Percentiles rank a stretch among this genome's conserved stretches.
Evolutionary conservation across 2,329 filamentous ascomycete genomes (phyloP).

Genomic region (Pseudocercospora fijiensis): DNA sequence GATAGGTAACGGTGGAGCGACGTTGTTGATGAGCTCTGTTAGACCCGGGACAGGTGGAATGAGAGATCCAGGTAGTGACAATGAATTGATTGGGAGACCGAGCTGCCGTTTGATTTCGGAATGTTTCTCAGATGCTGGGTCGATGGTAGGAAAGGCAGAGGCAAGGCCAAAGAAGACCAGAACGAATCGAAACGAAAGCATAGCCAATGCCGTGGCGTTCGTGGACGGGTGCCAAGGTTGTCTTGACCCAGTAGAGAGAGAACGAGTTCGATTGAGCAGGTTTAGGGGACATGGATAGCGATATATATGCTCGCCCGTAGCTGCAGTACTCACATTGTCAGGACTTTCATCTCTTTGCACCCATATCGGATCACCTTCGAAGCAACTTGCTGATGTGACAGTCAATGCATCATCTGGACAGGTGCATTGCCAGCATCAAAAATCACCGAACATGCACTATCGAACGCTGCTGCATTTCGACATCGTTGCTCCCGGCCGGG

Average conservation of each 20-base stretch:
- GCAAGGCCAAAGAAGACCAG: not conserved
- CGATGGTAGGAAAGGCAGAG: not conserved
- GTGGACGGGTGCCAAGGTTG: not conserved
- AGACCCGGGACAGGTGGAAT: slow-evolving; percentile 61
- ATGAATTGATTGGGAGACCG: not conserved
- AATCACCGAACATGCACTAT: not conserved
- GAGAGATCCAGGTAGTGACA: slow-evolving; percentile 42
- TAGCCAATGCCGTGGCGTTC: not conserved
- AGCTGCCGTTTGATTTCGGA: not conserved
- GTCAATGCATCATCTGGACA: not conserved
- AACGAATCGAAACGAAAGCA: not conserved
- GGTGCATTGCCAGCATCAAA: not conserved
- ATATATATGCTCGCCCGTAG: not conserved
- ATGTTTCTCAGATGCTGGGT: not conserved
- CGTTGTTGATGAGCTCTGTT: slow-evolving; percentile 55
- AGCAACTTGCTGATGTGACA: not conserved
- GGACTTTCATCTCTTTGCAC: not conserved
- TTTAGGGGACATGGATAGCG: not conserved
- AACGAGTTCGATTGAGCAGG: not conserved
- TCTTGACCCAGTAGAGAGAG: not conserved
- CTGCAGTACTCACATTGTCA: not conserved
- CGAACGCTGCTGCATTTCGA: not conserved
- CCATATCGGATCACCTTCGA: not conserved
- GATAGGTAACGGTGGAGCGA: slow-evolving; percentile 57
- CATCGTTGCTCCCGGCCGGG: not conserved